These are phyloP conservation scores for Zygosaccharomyces siamensis DNA, from an alignment of 805 yeast genomes.

Conservation along the genomic window DNA sequence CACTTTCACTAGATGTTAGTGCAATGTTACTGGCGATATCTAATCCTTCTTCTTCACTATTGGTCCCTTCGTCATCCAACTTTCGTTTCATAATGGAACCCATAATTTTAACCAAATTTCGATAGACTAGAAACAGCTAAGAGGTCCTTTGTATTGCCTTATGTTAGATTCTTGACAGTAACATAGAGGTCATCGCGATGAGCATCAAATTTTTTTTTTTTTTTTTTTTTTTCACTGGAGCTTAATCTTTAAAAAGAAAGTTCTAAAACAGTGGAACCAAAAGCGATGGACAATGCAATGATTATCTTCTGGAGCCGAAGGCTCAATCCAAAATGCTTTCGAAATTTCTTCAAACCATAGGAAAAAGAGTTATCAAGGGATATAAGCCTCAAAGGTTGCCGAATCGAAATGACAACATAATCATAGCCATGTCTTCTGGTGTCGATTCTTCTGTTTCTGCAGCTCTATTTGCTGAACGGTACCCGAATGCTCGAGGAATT, in stretches of 20 bases:
- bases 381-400: slow-evolving; percentile 38
- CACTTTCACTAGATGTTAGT: slow-evolving; percentile 38
- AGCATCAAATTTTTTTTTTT: slow-evolving; percentile 10
- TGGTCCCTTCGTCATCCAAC: slow-evolving; percentile 13
- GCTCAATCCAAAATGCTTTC: slow-evolving; percentile 9
- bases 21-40: slow-evolving; percentile 64
- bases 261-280: not conserved
- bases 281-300: slow-evolving; percentile 2
- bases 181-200: slow-evolving; percentile 15
- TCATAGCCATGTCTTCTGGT: slow-evolving; percentile 94
- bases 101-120: slow-evolving; percentile 2
- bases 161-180: not conserved
- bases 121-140: not conserved
- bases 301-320: not conserved
- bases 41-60: slow-evolving; percentile 42
- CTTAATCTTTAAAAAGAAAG: slow-evolving; percentile 4
- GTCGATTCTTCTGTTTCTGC: slow-evolving; percentile 94
- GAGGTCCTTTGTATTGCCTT: not conserved
- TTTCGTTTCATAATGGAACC: slow-evolving; percentile 10
- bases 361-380: slow-evolving; percentile 13
- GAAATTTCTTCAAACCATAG: slow-evolving; percentile 7
- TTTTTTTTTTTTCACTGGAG: not conserved
- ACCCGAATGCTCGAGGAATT: slow-evolving; percentile 65
- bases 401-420: slow-evolving; percentile 49
- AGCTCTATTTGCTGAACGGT: slow-evolving; percentile 51